Percentiles rank a stretch among this genome's conserved stretches.
phyloP scores from a whole-genome alignment of 345 rosid species.

The Gossypium ekmanianum region DNA sequence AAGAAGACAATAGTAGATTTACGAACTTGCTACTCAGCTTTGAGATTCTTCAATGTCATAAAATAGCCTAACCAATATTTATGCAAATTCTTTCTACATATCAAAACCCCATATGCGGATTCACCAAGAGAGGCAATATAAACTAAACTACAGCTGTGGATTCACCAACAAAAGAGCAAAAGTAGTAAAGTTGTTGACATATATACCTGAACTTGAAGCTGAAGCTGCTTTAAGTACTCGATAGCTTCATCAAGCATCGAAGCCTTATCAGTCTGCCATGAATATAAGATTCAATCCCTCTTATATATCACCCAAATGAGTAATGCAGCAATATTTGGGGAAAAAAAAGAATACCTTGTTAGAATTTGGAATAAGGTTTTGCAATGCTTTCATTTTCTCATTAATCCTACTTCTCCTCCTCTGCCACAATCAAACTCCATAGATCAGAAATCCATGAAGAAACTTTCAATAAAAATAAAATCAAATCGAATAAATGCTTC shows the following conservation, averaged over 20 bases:
- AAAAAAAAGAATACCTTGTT: conserved; percentile 54
- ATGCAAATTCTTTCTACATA: too few species aligned
- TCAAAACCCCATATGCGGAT: too few species aligned
- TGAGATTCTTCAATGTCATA: neutral
- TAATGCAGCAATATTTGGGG: neutral
- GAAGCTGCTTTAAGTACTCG: conserved; percentile 90
- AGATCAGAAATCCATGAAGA: conserved; percentile 5
- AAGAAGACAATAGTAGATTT: neutral
- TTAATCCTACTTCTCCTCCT: conserved; percentile 94
- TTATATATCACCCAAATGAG: neutral
- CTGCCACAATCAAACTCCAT: conserved; percentile 33
- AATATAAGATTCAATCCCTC: conserved; percentile 16
- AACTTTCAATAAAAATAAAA: neutral
- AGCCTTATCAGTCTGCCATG: conserved; percentile 79
- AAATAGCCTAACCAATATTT: neutral
- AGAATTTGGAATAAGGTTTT: conserved; percentile 87
- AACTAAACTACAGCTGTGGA: neutral
- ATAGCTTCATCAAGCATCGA: conserved; percentile 97
- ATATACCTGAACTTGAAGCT: conserved; percentile 87
- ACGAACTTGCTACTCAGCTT: neutral
- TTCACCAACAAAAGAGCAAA: too few species aligned
- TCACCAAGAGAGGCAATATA: neutral
- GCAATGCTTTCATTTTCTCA: conserved; percentile 97
- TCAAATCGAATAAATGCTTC: neutral
- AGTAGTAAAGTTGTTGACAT: conserved; percentile 9